A percentile compares a stretch with the other conserved stretches of the same genome.
Conservation (phyloP, 202 grass and related monocot species). For the Eragrostis tef region DNA sequence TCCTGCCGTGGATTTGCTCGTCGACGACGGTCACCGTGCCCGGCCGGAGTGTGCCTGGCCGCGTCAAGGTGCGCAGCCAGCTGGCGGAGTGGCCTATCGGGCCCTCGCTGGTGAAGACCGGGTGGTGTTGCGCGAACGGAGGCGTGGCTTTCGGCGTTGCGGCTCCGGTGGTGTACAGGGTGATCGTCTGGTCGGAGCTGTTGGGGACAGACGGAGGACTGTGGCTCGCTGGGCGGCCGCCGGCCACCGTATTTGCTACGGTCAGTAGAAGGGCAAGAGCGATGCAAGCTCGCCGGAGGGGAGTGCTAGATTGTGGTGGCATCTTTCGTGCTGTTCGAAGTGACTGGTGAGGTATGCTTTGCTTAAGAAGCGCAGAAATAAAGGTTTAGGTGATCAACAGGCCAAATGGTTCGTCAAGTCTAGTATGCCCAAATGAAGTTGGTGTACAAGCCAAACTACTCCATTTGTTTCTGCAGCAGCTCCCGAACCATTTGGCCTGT, state of each 20-base stretch:
- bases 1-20: slow-evolving; percentile 55
- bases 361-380: slow-evolving; percentile 1
- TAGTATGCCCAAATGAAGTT: slow-evolving; percentile 27
- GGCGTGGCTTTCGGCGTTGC: neutral
- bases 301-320: neutral
- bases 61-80: slow-evolving; percentile 56
- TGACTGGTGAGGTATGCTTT: slow-evolving; percentile 6
- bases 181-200: slow-evolving; percentile 49
- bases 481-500: too few species aligned
- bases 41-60: slow-evolving; percentile 35
- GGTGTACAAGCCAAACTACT: slow-evolving; percentile 33
- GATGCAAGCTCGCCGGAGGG: slow-evolving; percentile 4
- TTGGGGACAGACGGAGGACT: neutral
- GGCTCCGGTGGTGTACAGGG: slow-evolving; percentile 38
- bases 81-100: slow-evolving; percentile 32
- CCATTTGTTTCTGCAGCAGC: slow-evolving; percentile 29
- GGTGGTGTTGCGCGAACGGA: slow-evolving; percentile 31
- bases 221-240: slow-evolving; percentile 19
- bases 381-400: slow-evolving; percentile 19
- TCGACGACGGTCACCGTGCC: slow-evolving; percentile 58
- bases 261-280: slow-evolving; percentile 34
- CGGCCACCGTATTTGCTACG: neutral
- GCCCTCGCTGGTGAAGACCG: slow-evolving; percentile 52
- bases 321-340: slow-evolving; percentile 21
- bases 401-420: neutral